These are phyloP conservation scores for Arctium lappa DNA, from an alignment of 129 eudicot species.

Conservation along the genomic window DNA sequence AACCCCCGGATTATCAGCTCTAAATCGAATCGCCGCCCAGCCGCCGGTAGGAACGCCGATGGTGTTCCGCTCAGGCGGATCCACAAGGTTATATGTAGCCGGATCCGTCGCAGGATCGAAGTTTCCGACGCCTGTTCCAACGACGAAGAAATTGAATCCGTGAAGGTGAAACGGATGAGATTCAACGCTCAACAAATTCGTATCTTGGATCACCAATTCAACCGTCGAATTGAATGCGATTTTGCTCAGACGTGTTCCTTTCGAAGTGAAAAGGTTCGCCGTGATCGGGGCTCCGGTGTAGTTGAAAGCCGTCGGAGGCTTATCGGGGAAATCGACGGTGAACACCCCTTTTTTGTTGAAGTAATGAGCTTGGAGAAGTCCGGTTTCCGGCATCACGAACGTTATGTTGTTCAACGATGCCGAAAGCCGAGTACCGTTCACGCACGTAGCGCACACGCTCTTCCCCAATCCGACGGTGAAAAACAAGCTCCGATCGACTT, in stretches of 20 bases:
- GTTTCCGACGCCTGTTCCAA: slow-evolving; percentile 62
- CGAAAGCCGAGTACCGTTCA: slow-evolving; percentile 45
- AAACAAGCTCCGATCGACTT: slow-evolving; percentile 50
- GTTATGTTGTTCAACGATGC: slow-evolving; percentile 69
- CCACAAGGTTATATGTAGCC: slow-evolving; percentile 54
- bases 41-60: slow-evolving; percentile 73
- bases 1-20: slow-evolving; percentile 72
- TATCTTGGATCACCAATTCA: slow-evolving; percentile 58
- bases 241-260: slow-evolving; percentile 46
- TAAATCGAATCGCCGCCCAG: slow-evolving; percentile 69
- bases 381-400: slow-evolving; percentile 52
- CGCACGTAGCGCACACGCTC: slow-evolving; percentile 45
- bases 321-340: slow-evolving; percentile 51
- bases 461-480: slow-evolving; percentile 51
- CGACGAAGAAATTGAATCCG: slow-evolving; percentile 63
- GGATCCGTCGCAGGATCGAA: slow-evolving; percentile 50
- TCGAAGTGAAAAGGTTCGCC: slow-evolving; percentile 39
- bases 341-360: slow-evolving; percentile 41
- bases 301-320: slow-evolving; percentile 49
- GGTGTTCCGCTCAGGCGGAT: slow-evolving; percentile 72
- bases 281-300: slow-evolving; percentile 66
- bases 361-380: slow-evolving; percentile 61
- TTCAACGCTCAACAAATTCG: slow-evolving; percentile 51
- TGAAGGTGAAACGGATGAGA: slow-evolving; percentile 77
- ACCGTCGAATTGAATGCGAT: slow-evolving; percentile 53